Evolutionary conservation across 2,329 filamentous ascomycete genomes (phyloP), one percentile per base, ranked within the genome.

Genomic region (Bipolaris oryzae): DNA sequence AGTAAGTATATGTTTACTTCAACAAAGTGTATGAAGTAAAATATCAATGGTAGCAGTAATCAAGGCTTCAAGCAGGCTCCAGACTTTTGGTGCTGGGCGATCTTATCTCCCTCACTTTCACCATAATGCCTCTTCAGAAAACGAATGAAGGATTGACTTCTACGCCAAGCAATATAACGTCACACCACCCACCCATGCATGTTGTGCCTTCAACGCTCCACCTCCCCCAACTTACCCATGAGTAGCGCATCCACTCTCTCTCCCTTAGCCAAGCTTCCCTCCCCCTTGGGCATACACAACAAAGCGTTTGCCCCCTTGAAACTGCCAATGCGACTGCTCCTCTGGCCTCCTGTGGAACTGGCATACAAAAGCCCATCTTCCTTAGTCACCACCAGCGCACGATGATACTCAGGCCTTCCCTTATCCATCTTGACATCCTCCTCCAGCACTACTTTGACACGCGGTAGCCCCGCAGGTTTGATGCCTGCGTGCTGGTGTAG

Each of bases 261-360:
- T 0, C 92, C 92, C 72, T 89, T 90, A 44, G 80, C 82, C 53
- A 92, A 71, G n/a, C 80, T 81, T 5, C 86, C 87, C 33, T 87
- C 81, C 2, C 86, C 85, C 34, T 83, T 81, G 0, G 90, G 89
- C 77, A 96, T 79, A 67, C 89, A 90, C 21, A 98, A 77, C 67
- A 99, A 77, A 3, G 90, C 92, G 80, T 99, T 99, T 2, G 95
- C 94, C 18, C 89, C 88, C 59, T 89, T 90, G 65, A 98, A 82
- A 75, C 94, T 98, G 0, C 92, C 92, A 2, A 99, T 92, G 60
- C 87, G 85, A 15, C 91, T 96, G 74, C 94, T 98, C 49, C 95
- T 83, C 79, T 99, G 95, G 3, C 89, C 87, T 5, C 95, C 95
- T 0, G 95, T 99, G 70, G 92, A 96, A 28, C 80, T 85, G 0